Conservation (phyloP, 495 filamentous ascomycete genomes). For the Hypomontagnella submonticulosa region DNA sequence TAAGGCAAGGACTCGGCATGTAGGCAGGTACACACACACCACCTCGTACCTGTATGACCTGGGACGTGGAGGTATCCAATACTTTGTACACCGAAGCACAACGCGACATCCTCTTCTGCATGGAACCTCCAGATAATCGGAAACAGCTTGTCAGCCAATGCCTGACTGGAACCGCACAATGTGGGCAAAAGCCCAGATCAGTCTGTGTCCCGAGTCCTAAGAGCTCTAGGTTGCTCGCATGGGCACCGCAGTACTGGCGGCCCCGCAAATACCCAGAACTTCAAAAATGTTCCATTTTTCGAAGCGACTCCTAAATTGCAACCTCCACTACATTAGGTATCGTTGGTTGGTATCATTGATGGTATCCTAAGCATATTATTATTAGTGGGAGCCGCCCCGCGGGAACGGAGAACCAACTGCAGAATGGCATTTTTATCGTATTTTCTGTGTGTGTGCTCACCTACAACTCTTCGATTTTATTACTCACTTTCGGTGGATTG, state of each 20-base stretch:
- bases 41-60: not conserved
- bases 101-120: not conserved
- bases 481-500: not conserved
- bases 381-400: conserved; percentile 13
- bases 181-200: conserved; percentile 23
- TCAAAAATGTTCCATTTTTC: too few relatives aligned
- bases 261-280: conserved; percentile 24
- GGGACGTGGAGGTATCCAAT: not conserved
- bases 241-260: conserved; percentile 1
- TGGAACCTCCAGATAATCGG: conserved; percentile 21
- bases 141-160: conserved; percentile 35
- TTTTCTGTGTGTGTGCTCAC: too few relatives aligned
- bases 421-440: not conserved
- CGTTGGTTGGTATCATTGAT: too few relatives aligned
- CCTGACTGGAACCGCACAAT: conserved; percentile 15
- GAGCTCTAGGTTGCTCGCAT: conserved; percentile 1
- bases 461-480: not conserved
- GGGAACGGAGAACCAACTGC: conserved; percentile 33
- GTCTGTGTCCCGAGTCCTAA: conserved; percentile 24
- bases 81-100: conserved; percentile 21
- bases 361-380: not conserved
- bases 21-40: not conserved
- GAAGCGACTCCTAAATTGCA: not conserved
- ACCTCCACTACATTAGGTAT: too few relatives aligned
- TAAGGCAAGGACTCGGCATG: not conserved